phyloP scores from a whole-genome alignment of 805 yeast genomes.

The Ogataea ramenticola region DNA sequence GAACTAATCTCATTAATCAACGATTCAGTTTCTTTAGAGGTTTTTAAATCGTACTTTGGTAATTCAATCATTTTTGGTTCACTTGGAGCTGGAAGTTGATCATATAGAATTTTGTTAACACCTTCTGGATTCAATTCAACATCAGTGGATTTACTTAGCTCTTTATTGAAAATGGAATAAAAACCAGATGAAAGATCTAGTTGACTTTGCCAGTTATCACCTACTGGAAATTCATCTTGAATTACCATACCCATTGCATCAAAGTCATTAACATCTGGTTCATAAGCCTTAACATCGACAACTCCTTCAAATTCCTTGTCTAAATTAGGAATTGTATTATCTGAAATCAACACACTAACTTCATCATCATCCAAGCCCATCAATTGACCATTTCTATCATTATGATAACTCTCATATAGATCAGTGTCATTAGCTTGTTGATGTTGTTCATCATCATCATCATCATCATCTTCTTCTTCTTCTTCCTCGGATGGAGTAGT shows the following conservation, averaged over 20 bases:
- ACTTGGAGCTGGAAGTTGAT: background rate
- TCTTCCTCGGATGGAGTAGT: too few relatives aligned
- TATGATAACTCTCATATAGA: too few relatives aligned
- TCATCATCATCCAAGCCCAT: background rate
- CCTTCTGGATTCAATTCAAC: slow-evolving; percentile 11
- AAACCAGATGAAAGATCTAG: slow-evolving; percentile 44
- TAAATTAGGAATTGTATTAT: background rate
- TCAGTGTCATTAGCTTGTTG: too few relatives aligned
- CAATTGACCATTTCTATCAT: background rate
- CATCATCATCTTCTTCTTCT: background rate
- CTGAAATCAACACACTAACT: slow-evolving; percentile 4
- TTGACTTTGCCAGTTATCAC: slow-evolving; percentile 61
- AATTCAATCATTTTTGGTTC: background rate
- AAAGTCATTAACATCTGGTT: slow-evolving; percentile 48
- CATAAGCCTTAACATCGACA: slow-evolving; percentile 59
- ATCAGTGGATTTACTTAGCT: slow-evolving; percentile 7
- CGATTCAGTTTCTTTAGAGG: background rate
- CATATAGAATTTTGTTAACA: slow-evolving; percentile 15
- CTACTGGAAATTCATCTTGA: slow-evolving; percentile 39
- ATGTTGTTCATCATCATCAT: background rate
- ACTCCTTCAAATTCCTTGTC: slow-evolving; percentile 26
- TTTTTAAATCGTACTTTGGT: background rate
- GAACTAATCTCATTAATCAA: background rate
- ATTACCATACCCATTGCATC: slow-evolving; percentile 35
- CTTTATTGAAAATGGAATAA: slow-evolving; percentile 29